Percentiles rank a stretch among this genome's conserved stretches.
phyloP scores from a whole-genome alignment of 192 early-diverging fungal species.

The Hyaloraphidium curvatum region DNA sequence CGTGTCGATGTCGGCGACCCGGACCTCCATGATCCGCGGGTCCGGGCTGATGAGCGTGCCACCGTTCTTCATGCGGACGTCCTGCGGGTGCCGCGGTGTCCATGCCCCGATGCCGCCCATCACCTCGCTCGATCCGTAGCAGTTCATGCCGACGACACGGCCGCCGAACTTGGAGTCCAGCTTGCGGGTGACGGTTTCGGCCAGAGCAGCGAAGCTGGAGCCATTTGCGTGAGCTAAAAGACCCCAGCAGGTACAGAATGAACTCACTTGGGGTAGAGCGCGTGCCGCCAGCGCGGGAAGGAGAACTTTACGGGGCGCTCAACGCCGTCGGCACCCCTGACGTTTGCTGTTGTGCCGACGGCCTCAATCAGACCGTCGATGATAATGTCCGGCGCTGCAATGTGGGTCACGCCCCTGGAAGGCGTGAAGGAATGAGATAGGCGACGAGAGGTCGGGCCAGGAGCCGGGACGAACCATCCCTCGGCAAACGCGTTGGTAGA shows the following conservation, averaged over 20 bases:
- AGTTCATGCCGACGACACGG: neutral
- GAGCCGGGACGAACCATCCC: too few relatives aligned
- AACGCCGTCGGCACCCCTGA: neutral
- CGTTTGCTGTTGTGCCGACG: neutral
- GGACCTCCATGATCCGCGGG: neutral
- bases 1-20: neutral
- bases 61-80: too few relatives aligned
- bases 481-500: neutral
- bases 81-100: neutral
- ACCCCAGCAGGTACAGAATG: neutral
- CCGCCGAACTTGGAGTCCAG: neutral
- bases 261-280: neutral
- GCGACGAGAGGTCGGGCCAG: too few relatives aligned
- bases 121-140: neutral
- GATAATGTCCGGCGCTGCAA: neutral
- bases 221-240: neutral
- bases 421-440: too few relatives aligned
- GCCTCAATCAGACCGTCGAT: neutral
- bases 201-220: neutral
- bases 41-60: neutral
- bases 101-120: too few relatives aligned
- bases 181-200: neutral
- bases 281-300: neutral
- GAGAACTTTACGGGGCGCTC: too few relatives aligned
- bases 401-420: too few relatives aligned